Base-by-base conservation (phyloP, 768 basidiomycete species). In the Lepiota subincarnata region DNA sequence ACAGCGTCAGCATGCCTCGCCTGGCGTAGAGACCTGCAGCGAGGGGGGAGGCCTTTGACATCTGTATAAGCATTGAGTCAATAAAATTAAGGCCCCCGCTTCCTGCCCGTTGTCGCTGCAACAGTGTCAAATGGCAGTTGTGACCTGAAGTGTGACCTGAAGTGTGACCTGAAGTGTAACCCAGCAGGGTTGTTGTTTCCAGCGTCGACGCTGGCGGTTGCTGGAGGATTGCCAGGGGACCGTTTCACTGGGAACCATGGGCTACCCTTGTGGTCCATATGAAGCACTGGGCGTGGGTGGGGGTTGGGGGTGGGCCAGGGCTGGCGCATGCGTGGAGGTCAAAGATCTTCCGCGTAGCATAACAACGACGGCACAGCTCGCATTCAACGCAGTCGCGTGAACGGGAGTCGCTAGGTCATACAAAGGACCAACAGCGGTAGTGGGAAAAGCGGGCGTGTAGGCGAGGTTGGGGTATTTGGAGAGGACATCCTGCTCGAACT, bases 241-340 rank as follows among this genome's bases (percentile, higher is more conserved):
- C n/a, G n/a, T n/a, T n/a, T n/a, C 8, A 52, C 41, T 1, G 55
- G 19, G 24, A 56, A 56, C 44, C 48, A 56, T 2, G 49, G 45
- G 37, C 37, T 40, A 8, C 28, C 38, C 7, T 1, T 10, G 18
- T 56, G 37, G 39, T 36, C 26, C 5, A n/a, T n/a, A 52, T 18
- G 26, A 48, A 56, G 1, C 38, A 50, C 13, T 56, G 55, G 1
- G 35, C 48, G 14, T 19, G 14, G 11, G 40, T 35, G 8, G 6
- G 0, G 3, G 31, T 39, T 5, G 35, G 6, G 7, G 28, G 11
- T 3, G 20, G 20, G 6, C 18, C 5, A 4, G n/a, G 6, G 6
- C n/a, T 19, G 1, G 16, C 2, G 31, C 50, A 52, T 2, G 2
- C 0, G 26, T 56, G 55, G 10, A 46, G 13, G 6, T 20, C 12